A percentile compares a stretch with the other conserved stretches of the same genome.
Evolutionary conservation across 441 rosid genomes (phyloP).

Genomic region (Isatis lusitanica): DNA sequence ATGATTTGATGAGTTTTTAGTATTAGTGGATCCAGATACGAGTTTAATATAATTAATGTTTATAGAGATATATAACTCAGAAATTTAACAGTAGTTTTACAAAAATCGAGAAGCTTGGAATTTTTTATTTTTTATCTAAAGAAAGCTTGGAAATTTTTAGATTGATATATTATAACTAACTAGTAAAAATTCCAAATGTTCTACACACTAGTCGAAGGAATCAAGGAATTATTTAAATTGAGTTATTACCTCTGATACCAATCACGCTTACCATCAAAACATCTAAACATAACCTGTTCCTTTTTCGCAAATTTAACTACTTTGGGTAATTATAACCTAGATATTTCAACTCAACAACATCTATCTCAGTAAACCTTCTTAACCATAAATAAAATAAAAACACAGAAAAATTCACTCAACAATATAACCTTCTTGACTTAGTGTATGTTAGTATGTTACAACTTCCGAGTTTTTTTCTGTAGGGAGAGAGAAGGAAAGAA

Average conservation of each 20-base stretch:
- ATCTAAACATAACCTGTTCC: background rate
- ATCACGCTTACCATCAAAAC: background rate
- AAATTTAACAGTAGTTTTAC: background rate
- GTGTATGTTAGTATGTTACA: background rate
- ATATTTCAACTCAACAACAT: background rate
- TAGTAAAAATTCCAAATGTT: background rate
- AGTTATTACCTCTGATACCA: background rate
- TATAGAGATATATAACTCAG: background rate
- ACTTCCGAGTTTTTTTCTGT: background rate
- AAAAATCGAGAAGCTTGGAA: background rate
- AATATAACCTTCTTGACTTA: background rate
- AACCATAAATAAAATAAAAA: background rate
- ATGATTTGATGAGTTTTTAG: background rate
- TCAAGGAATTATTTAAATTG: background rate
- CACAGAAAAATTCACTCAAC: background rate
- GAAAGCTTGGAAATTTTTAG: background rate
- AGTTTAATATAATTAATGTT: background rate
- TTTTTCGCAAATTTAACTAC: background rate
- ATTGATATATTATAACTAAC: background rate
- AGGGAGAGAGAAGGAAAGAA: constrained; percentile 1
- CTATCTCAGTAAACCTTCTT: background rate
- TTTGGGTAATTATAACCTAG: background rate
- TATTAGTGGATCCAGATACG: background rate
- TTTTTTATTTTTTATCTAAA: background rate
- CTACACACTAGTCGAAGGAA: background rate